phyloP scores from a whole-genome alignment of 352 stramenopile genomes.

The Pythium rhizo-oryzae region DNA sequence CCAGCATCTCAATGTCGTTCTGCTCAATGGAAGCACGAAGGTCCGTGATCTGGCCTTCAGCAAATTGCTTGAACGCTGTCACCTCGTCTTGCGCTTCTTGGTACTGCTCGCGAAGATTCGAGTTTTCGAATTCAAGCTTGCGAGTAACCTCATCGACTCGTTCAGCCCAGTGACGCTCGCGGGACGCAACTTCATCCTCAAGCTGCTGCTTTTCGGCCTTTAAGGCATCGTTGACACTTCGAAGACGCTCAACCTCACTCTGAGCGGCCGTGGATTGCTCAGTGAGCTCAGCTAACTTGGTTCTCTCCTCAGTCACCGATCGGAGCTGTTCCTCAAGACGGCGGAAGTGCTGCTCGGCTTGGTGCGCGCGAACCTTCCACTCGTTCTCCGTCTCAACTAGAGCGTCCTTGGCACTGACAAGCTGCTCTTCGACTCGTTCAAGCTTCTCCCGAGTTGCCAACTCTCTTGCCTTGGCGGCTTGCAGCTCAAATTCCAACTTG shows the following conservation, averaged over 20 bases:
- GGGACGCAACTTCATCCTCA: conserved; percentile 33
- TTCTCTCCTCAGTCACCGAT: conserved; percentile 14
- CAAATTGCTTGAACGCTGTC: conserved; percentile 51
- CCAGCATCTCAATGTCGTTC: conserved; percentile 39
- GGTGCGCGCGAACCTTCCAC: conserved; percentile 20
- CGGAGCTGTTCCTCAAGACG: conserved; percentile 18
- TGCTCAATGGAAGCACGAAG: conserved; percentile 43
- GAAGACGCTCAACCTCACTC: conserved; percentile 30
- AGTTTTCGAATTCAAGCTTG: conserved; percentile 37
- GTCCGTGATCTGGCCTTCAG: conserved; percentile 53
- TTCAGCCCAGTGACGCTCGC: conserved; percentile 36
- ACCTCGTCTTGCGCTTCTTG: conserved; percentile 54
- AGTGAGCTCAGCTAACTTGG: conserved; percentile 7
- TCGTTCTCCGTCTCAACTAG: conserved; percentile 34
- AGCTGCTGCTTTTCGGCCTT: conserved; percentile 37
- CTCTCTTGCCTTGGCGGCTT: conserved; percentile 25
- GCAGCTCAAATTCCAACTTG: conserved; percentile 18
- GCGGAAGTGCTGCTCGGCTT: conserved; percentile 22
- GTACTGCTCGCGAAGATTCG: conserved; percentile 46
- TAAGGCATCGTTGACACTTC: conserved; percentile 18
- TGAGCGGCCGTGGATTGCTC: conserved; percentile 10
- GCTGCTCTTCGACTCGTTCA: conserved; percentile 35
- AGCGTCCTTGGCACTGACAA: conserved; percentile 31
- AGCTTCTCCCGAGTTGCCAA: conserved; percentile 33
- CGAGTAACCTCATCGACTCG: conserved; percentile 39